Evolutionary conservation across 345 rosid genomes (phyloP).

Genomic region (Arabidopsis arenosa): DNA sequence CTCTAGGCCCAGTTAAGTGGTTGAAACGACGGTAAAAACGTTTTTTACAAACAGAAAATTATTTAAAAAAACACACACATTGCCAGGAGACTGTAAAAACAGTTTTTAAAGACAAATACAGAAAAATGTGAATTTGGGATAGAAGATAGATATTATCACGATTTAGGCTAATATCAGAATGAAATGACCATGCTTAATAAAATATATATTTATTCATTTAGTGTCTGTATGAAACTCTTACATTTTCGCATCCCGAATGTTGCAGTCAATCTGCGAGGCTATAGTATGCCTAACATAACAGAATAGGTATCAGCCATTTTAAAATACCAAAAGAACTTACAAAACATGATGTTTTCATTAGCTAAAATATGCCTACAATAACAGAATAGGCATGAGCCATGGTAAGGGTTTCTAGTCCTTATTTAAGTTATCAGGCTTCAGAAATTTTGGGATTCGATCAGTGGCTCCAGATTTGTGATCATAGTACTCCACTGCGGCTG

Average conservation of each 20-base stretch:
- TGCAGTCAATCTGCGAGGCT: conserved; percentile 27
- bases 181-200: not conserved
- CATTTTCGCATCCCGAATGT: conserved; percentile 3
- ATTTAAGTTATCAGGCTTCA: conserved; percentile 52
- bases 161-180: not conserved
- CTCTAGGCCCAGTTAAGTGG: conserved; percentile 11
- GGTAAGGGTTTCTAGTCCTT: conserved; percentile 48
- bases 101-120: not conserved
- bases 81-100: not conserved
- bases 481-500: conserved; percentile 82
- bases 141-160: not conserved
- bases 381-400: conserved; percentile 17
- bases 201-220: not conserved
- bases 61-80: too few relatives aligned
- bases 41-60: too few relatives aligned
- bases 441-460: conserved; percentile 59
- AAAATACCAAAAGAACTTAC: not conserved
- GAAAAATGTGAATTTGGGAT: not conserved
- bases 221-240: conserved; percentile 18
- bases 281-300: not conserved
- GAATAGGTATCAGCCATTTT: not conserved
- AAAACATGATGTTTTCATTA: not conserved
- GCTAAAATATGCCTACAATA: conserved; percentile 24
- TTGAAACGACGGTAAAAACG: not conserved
- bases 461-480: conserved; percentile 67